Evolutionary conservation across 805 yeast species (phyloP).

Genomic region (Starmera amethionina): DNA sequence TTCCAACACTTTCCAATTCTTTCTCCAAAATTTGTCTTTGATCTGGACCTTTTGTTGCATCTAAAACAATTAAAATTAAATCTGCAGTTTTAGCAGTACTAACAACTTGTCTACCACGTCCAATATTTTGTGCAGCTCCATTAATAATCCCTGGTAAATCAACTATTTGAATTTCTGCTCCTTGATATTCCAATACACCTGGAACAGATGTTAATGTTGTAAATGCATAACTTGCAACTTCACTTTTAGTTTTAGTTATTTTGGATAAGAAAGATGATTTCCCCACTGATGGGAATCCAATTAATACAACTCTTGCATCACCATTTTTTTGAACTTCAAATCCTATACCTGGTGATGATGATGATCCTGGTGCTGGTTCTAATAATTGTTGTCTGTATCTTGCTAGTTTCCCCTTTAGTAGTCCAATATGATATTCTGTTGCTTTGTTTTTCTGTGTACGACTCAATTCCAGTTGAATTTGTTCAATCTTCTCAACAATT

Average conservation of each 20-base stretch:
- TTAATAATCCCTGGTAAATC: constrained; percentile 96
- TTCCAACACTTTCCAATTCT: constrained; percentile 91
- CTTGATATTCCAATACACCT: constrained; percentile 89
- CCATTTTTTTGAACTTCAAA: constrained; percentile 94
- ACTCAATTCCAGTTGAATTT: constrained; percentile 87
- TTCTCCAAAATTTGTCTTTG: constrained; percentile 80
- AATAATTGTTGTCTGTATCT: constrained; percentile 82
- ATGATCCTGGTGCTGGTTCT: constrained; percentile 72
- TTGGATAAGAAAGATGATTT: constrained; percentile 84
- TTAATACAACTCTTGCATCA: constrained; percentile 89
- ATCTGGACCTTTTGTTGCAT: constrained; percentile 88
- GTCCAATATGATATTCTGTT: constrained; percentile 93
- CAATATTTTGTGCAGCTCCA: constrained; percentile 96
- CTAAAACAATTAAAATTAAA: constrained; percentile 83
- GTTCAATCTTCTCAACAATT: constrained; percentile 62
- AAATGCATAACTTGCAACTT: constrained; percentile 90
- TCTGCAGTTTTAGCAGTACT: constrained; percentile 95
- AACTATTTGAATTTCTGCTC: constrained; percentile 95
- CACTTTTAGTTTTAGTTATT: constrained; percentile 89
- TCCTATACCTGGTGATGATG: constrained; percentile 65
- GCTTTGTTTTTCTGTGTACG: constrained; percentile 97
- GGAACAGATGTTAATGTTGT: constrained; percentile 96
- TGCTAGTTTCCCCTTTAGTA: constrained; percentile 90
- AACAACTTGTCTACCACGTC: constrained; percentile 94
- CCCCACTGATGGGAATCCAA: constrained; percentile 98